Conservation (phyloP, 208 protist species). For the Tetramitus jugosus region DNA sequence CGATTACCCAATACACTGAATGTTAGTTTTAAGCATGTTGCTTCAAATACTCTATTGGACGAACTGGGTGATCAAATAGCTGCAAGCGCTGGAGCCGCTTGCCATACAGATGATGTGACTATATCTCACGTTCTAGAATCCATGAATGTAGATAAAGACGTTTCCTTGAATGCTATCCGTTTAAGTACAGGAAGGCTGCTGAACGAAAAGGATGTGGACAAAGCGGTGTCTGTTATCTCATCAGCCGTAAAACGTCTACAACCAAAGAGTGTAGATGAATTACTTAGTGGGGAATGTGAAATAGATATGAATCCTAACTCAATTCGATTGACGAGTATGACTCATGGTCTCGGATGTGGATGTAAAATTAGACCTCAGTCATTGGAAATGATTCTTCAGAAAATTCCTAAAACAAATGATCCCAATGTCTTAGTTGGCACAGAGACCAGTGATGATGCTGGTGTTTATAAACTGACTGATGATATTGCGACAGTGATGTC, state of each 20-base stretch:
- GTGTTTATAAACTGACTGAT: slow-evolving; percentile 32
- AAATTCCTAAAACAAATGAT: too few relatives aligned
- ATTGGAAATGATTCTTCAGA: slow-evolving; percentile 29
- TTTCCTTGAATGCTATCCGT: slow-evolving; percentile 33
- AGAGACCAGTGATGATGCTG: slow-evolving; percentile 40
- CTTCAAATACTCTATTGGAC: slow-evolving; percentile 19
- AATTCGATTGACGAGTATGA: slow-evolving; percentile 29
- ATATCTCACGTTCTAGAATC: slow-evolving; percentile 32
- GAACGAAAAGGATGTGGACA: slow-evolving; percentile 24
- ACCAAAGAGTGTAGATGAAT: neutral
- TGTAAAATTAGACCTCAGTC: slow-evolving; percentile 39
- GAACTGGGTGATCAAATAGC: slow-evolving; percentile 21
- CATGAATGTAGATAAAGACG: slow-evolving; percentile 27
- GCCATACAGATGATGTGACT: slow-evolving; percentile 26
- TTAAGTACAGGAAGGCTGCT: slow-evolving; percentile 30
- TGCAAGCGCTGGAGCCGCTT: slow-evolving; percentile 31
- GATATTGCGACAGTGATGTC: slow-evolving; percentile 42
- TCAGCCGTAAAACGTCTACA: neutral
- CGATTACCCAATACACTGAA: slow-evolving; percentile 21
- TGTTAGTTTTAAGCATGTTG: neutral
- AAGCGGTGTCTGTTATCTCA: slow-evolving; percentile 19
- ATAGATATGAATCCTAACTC: neutral
- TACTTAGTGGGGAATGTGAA: neutral
- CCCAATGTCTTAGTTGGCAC: slow-evolving; percentile 42
- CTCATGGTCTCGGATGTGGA: slow-evolving; percentile 38